These are phyloP conservation scores for Apiotrichum mycotoxinovorans DNA, from an alignment of 1,284 basidiomycete species.

Conservation along the genomic window DNA sequence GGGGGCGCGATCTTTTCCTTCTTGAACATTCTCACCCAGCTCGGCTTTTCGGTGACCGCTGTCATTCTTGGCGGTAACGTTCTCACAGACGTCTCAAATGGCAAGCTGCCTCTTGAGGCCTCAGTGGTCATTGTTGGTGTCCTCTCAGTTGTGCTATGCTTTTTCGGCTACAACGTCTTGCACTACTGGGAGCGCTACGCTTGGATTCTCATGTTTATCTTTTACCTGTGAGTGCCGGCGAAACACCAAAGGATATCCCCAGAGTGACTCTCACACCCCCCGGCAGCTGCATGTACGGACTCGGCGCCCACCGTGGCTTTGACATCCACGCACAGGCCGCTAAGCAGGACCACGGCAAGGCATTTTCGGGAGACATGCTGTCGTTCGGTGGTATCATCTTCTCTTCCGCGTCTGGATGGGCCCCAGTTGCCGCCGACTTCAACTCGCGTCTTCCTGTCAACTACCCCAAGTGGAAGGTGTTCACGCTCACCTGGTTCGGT, in stretches of 20 bases:
- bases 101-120: constrained; percentile 48
- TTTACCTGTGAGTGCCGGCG: constrained; percentile 57
- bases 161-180: constrained; percentile 54
- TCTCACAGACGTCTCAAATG: constrained; percentile 46
- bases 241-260: background rate
- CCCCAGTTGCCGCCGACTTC: constrained; percentile 52
- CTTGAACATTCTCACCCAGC: constrained; percentile 59
- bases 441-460: constrained; percentile 56
- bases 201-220: constrained; percentile 59
- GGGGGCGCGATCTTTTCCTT: constrained; percentile 59
- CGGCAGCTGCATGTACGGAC: constrained; percentile 54
- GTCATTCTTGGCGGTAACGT: constrained; percentile 52
- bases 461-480: constrained; percentile 54
- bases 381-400: constrained; percentile 63
- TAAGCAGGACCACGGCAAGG: constrained; percentile 54
- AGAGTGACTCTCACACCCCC: no score
- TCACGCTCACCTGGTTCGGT: constrained; percentile 59
- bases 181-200: constrained; percentile 62
- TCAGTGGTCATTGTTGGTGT: constrained; percentile 51
- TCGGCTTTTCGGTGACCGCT: constrained; percentile 40
- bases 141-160: constrained; percentile 46
- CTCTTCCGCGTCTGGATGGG: constrained; percentile 55
- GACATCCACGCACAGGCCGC: constrained; percentile 50
- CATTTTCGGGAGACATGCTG: constrained; percentile 53
- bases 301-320: constrained; percentile 43